These are phyloP conservation scores for Exophiala phaeomuriformis DNA, from an alignment of 2,329 filamentous ascomycete species.

Conservation along the genomic window DNA sequence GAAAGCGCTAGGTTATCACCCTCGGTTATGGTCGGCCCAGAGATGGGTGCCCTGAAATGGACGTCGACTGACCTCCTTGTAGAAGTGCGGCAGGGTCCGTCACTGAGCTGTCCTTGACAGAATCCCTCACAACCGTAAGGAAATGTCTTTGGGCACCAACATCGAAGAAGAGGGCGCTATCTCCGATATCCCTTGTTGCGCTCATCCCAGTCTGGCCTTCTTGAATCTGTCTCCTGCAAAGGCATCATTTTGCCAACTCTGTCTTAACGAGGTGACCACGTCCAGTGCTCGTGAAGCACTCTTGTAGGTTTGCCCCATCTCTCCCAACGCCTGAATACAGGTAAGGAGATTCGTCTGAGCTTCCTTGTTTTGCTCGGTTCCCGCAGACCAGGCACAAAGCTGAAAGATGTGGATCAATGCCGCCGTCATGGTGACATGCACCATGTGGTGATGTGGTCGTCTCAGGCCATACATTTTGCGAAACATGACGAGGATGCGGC, in stretches of 20 bases:
- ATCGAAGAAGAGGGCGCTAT: too few species aligned
- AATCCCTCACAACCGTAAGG: too few species aligned
- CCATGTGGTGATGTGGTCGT: conserved; percentile 11
- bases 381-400: conserved; percentile 8
- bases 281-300: conserved; percentile 19
- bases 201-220: conserved; percentile 2
- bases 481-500: conserved; percentile 2
- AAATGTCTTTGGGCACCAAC: too few species aligned
- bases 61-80: too few species aligned
- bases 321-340: conserved; percentile 19
- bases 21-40: too few species aligned
- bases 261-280: conserved; percentile 13
- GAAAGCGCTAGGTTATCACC: too few species aligned
- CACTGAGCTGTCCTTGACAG: too few species aligned
- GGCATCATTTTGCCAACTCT: conserved; percentile 9
- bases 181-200: not conserved
- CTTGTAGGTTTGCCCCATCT: conserved; percentile 22
- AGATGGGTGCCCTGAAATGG: too few species aligned
- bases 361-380: conserved; percentile 31
- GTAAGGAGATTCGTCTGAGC: conserved; percentile 34
- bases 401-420: conserved; percentile 12
- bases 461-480: conserved; percentile 6
- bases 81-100: too few species aligned
- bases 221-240: conserved; percentile 10
- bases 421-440: conserved; percentile 11